Percentiles rank a stretch among this genome's conserved stretches.
phyloP scores from a whole-genome alignment of 176 grass and related monocot genomes.

The Olyra latifolia region DNA sequence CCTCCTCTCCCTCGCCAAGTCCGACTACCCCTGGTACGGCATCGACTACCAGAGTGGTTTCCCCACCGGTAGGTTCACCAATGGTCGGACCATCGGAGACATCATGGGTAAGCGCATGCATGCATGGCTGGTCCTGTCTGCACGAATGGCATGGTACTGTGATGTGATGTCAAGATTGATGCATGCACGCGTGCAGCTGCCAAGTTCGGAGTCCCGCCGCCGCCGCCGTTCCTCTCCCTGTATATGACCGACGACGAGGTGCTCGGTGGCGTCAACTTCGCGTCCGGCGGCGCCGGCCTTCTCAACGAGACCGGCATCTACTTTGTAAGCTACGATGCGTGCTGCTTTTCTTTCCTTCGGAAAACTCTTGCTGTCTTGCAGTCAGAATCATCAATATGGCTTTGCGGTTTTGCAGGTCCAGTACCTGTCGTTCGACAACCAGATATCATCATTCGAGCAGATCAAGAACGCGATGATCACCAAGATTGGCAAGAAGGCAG shows the following conservation, averaged over 20 bases:
- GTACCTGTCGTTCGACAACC: constrained; percentile 91
- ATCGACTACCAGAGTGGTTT: constrained; percentile 60
- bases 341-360: background rate
- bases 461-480: constrained; percentile 55
- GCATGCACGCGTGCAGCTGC: constrained; percentile 48
- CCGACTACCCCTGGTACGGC: constrained; percentile 89
- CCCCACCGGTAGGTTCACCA: constrained; percentile 89
- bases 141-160: background rate
- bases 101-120: constrained; percentile 64
- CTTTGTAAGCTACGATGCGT: constrained; percentile 56
- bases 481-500: constrained; percentile 68
- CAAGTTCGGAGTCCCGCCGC: constrained; percentile 69
- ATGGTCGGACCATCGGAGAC: constrained; percentile 91
- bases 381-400: background rate
- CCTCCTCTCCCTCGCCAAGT: constrained; percentile 75
- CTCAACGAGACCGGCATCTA: constrained; percentile 97
- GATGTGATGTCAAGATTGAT: background rate
- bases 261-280: constrained; percentile 77
- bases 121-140: background rate
- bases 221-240: constrained; percentile 71
- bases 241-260: constrained; percentile 73
- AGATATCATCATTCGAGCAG: constrained; percentile 70
- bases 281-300: constrained; percentile 83
- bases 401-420: constrained; percentile 49
- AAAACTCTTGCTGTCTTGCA: background rate